Evolutionary conservation across 352 stramenopile species (phyloP), one percentile per base, ranked within the genome.

Genomic region (Thalassiosira gravida): DNA sequence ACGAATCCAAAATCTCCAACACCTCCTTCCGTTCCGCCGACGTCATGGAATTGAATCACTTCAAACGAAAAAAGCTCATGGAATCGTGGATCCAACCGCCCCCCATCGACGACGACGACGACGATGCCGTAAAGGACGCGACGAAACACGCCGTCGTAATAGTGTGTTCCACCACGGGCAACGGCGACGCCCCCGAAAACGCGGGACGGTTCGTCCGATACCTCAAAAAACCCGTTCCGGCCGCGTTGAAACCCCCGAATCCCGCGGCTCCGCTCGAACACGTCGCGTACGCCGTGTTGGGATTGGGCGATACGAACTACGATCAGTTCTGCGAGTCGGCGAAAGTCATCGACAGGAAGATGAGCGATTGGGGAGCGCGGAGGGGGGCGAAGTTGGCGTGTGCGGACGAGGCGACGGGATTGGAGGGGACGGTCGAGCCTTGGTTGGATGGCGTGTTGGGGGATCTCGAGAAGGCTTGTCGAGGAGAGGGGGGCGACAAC

Each of bases 231-330:
- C 90, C 57, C 5, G 46, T 59, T 22, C 72, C 72, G 6, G 11
- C 61, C 3, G 35, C 71, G n/a, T 13, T 65, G 5, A 29, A 47
- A 16, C 11, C 1, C 18, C 2, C 24, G 39, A 22, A 52, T 32
- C 25, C 29, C n/a, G 9, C 20, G 0, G 42, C 18, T 18, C 71
- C 86, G 50, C 91, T 98, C 29, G 58, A 75, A 53, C 91, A 94
- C 37, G 73, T 97, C 0, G 65, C 70, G 6, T 98, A 93, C 84
- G 92, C 91, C 22, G 95, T 98, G 24, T 90, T 98, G 3, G 96
- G 81, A 6, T 86, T 98, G 3, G 96, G 96, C 24, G 96, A 98
- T 83, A 98, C 96, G 44, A 98, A 98, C 87, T 98, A 98, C 80
- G 95, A 98, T 89, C 93, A 97, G 80, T 98, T 98, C 67, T 98